phyloP scores from a whole-genome alignment of 805 yeast species.

The Nakazawaea peltata region DNA sequence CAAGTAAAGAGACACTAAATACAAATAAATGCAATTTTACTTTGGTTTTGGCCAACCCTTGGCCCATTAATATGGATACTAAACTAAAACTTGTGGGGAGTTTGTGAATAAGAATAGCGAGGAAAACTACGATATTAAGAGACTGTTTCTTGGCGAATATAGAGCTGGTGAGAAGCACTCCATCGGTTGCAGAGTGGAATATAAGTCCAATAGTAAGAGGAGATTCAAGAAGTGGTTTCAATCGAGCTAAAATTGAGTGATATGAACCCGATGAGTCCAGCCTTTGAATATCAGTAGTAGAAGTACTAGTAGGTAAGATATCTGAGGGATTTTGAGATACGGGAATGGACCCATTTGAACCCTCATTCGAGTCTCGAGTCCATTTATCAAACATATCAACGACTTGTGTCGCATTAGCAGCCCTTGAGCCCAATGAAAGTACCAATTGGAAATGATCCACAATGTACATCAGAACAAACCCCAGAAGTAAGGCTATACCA shows the following conservation, averaged over 20 bases:
- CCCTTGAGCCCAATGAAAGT: no score
- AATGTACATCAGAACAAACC: slow-evolving; percentile 45
- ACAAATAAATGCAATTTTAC: slow-evolving; percentile 38
- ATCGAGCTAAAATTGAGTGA: no score
- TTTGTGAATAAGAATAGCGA: slow-evolving; percentile 63
- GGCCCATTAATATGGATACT: slow-evolving; percentile 40
- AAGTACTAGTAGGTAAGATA: no score
- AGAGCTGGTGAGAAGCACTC: slow-evolving; percentile 63
- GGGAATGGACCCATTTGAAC: no score
- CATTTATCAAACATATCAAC: no score
- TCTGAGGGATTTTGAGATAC: no score
- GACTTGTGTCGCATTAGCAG: background rate
- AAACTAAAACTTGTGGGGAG: slow-evolving; percentile 71
- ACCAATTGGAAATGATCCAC: slow-evolving; percentile 31
- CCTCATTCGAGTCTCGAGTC: no score
- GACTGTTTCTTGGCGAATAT: slow-evolving; percentile 26
- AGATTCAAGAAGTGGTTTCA: slow-evolving; percentile 16
- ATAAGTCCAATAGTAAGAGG: slow-evolving; percentile 45
- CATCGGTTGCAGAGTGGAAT: slow-evolving; percentile 65
- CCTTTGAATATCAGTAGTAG: no score
- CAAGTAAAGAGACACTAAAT: slow-evolving; percentile 56
- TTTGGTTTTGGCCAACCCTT: slow-evolving; percentile 22
- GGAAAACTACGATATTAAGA: slow-evolving; percentile 37
- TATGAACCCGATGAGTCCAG: no score
- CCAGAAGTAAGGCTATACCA: slow-evolving; percentile 43